These are phyloP conservation scores for Bimuria novae-zelandiae DNA, from an alignment of 2,329 filamentous ascomycete species.

Conservation along the genomic window DNA sequence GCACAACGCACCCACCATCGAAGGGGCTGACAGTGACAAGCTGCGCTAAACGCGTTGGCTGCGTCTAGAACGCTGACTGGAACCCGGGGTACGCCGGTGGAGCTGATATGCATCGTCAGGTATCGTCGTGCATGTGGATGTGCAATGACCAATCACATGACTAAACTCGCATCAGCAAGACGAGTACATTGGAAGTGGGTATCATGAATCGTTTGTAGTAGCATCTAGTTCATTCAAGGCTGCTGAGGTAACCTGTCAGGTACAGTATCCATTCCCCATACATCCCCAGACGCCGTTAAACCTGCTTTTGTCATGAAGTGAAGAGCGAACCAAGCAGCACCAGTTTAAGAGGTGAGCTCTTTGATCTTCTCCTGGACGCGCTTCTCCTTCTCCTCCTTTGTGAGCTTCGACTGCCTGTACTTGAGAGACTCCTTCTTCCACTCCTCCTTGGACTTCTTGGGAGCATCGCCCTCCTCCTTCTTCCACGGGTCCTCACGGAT, in stretches of 20 bases:
- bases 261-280: slow-evolving; percentile 33
- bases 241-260: slow-evolving; percentile 36
- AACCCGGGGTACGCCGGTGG: not conserved
- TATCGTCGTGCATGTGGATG: not conserved
- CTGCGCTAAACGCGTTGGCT: not conserved
- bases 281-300: slow-evolving; percentile 43
- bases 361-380: slow-evolving; percentile 91
- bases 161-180: too few species aligned
- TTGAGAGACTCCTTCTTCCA: slow-evolving; percentile 96
- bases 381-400: slow-evolving; percentile 80
- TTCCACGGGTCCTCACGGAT: slow-evolving; percentile 99
- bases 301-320: slow-evolving; percentile 43
- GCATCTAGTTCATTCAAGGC: slow-evolving; percentile 34
- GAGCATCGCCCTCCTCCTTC: slow-evolving; percentile 74
- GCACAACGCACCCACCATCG: too few species aligned
- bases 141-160: not conserved
- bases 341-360: slow-evolving; percentile 63
- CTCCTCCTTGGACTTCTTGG: slow-evolving; percentile 97
- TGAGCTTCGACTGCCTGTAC: slow-evolving; percentile 77
- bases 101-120: not conserved
- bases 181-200: not conserved
- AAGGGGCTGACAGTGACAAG: too few species aligned
- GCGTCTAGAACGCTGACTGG: not conserved
- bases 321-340: slow-evolving; percentile 20
- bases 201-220: slow-evolving; percentile 20